These are phyloP conservation scores for Aspergillus puulaauensis DNA, from an alignment of 2,329 filamentous ascomycete species.

Conservation along the genomic window DNA sequence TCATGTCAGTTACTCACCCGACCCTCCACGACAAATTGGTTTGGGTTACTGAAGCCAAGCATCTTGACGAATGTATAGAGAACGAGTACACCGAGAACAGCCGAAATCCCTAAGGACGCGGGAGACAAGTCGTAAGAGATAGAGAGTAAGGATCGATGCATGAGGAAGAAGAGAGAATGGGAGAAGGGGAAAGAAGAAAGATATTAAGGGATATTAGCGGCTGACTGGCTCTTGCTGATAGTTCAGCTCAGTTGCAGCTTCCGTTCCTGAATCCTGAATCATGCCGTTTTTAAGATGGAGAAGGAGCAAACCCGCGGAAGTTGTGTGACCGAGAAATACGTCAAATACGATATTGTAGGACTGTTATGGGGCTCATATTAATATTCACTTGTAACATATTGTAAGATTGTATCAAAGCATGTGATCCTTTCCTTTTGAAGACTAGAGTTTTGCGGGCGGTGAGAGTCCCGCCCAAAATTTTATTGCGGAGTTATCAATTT, in stretches of 20 bases:
- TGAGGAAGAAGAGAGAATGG: conserved; percentile 17
- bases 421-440: conserved; percentile 8
- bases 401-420: conserved; percentile 4
- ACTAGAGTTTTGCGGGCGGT: conserved; percentile 29
- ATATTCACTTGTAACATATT: background rate
- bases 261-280: background rate
- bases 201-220: conserved; percentile 6
- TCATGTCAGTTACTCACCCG: conserved; percentile 57
- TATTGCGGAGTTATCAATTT: conserved; percentile 26
- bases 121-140: conserved; percentile 23
- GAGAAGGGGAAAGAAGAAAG: conserved; percentile 8
- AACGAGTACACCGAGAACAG: conserved; percentile 33
- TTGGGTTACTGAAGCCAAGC: conserved; percentile 51
- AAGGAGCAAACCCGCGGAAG: background rate
- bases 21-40: conserved; percentile 81
- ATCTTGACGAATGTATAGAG: conserved; percentile 37
- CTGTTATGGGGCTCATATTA: background rate
- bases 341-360: background rate
- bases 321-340: background rate
- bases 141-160: conserved; percentile 23
- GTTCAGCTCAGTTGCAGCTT: conserved; percentile 7
- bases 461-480: conserved; percentile 36
- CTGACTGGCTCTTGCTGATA: background rate
- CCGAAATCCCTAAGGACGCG: conserved; percentile 29
- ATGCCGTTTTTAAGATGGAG: background rate